Evolutionary conservation across 208 protist genomes (phyloP), one percentile per base, ranked within the genome.

Genomic region (Spongospora subterranea): DNA sequence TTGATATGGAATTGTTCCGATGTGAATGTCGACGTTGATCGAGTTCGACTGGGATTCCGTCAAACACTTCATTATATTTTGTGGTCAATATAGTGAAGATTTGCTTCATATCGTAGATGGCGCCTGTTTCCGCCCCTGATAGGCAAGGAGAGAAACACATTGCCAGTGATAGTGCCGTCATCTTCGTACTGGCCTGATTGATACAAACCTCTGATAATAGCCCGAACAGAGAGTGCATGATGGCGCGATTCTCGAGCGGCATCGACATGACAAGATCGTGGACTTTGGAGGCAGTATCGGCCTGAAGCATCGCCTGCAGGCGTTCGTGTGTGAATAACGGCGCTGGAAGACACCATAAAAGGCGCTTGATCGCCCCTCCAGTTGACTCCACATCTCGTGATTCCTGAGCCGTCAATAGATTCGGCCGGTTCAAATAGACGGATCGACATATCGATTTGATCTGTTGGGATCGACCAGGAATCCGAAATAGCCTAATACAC

Each of bases 401-500:
- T n/a, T 82, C 71, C 13, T 82, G 17, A 6, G 6, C 17, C n/a
- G 71, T 82, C n/a, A 82, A 13, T 20, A 82, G 6, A 6, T 6
- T 43, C 17, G 71, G 6, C 40, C 71, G 71, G n/a, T 82, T 82
- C 71, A 82, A n/a, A 43, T 82, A 82, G 17, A 43, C 71, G 17
- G 71, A 82, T n/a, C 71, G 71, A 43, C 71, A 82, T 20, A 82
- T 82, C 35, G 71, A 82, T 82, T 82, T 82, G 71, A 82, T 82
- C 13, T 45, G 17, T n/a, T 6, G 35, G 17, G 71, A 6, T 13
- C 71, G 6, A 20, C 71, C 71, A 13, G 71, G 71, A 43, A 82
- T n/a, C 17, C 71, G 71, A 43, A 82, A 82, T n/a, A 82, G 71
- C 35, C 50, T 60, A 60, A 6, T 6, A 6, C 6, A 24, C 50